A percentile compares a stretch with the other conserved stretches of the same genome.
phyloP scores from a whole-genome alignment of 2,329 filamentous ascomycete genomes.

The Venturia carpophila region DNA sequence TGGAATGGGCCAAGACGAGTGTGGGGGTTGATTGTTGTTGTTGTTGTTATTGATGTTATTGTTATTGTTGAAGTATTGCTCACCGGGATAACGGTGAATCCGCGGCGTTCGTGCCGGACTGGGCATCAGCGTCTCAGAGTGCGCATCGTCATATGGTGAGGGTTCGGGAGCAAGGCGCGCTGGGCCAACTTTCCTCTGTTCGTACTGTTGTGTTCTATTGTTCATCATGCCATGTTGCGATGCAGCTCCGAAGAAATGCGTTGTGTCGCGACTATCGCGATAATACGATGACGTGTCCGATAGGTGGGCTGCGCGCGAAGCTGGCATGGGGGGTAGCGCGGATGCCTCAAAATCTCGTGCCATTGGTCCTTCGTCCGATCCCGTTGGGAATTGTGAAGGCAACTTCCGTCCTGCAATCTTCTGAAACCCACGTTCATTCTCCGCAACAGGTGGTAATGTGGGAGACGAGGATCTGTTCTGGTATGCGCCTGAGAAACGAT shows the following conservation, averaged over 20 bases:
- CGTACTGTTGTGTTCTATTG: not conserved
- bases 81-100: not conserved
- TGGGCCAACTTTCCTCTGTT: not conserved
- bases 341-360: conserved; percentile 8
- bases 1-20: not conserved
- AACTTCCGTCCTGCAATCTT: conserved; percentile 16
- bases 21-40: not conserved
- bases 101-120: conserved; percentile 8
- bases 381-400: conserved; percentile 15
- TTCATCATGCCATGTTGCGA: not conserved
- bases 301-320: not conserved
- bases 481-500: conserved; percentile 15
- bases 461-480: not conserved
- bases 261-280: conserved; percentile 9
- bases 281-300: conserved; percentile 10
- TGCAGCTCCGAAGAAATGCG: conserved; percentile 5
- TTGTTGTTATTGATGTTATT: not conserved
- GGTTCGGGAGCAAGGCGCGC: not conserved
- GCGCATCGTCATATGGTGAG: not conserved
- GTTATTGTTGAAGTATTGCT: not conserved
- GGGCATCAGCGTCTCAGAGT: conserved; percentile 1
- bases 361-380: conserved; percentile 12
- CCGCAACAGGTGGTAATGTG: conserved; percentile 2
- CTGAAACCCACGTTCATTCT: conserved; percentile 15
- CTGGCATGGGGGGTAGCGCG: not conserved